phyloP scores from a whole-genome alignment of 163 green algal genomes.

The Trebouxia gelatinosa region DNA sequence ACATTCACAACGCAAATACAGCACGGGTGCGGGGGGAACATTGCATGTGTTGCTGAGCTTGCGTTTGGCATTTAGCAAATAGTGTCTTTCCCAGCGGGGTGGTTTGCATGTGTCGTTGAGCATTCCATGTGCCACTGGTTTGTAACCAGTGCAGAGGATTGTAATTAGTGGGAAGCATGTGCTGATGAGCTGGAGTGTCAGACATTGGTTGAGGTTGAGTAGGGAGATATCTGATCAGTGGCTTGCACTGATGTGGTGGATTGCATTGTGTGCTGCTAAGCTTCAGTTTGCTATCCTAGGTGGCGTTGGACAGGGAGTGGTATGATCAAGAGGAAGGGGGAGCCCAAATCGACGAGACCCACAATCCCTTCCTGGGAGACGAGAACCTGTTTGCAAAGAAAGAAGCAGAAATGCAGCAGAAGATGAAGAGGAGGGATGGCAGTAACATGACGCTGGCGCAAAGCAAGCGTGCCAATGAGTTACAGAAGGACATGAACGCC shows the following conservation, averaged over 20 bases:
- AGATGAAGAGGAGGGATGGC: slow-evolving; percentile 69
- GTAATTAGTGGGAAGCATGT: background rate
- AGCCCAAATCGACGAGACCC: slow-evolving; percentile 56
- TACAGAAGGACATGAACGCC: slow-evolving; percentile 86
- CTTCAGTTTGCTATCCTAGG: background rate
- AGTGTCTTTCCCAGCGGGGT: too few relatives aligned
- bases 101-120: too few relatives aligned
- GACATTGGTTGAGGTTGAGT: background rate
- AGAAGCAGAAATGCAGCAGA: slow-evolving; percentile 61
- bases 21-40: too few relatives aligned
- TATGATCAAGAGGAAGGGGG: slow-evolving; percentile 85
- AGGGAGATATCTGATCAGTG: background rate
- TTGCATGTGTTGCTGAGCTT: too few relatives aligned
- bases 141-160: too few relatives aligned
- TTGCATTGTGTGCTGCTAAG: background rate
- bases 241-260: background rate
- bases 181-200: background rate
- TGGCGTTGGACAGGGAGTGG: slow-evolving; percentile 71
- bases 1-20: too few relatives aligned
- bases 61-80: too few relatives aligned
- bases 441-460: slow-evolving; percentile 85
- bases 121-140: too few relatives aligned
- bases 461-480: slow-evolving; percentile 83
- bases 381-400: slow-evolving; percentile 64
- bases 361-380: slow-evolving; percentile 77